phyloP scores from a whole-genome alignment of 176 grass and related monocot genomes.

The Eragrostis curvula region DNA sequence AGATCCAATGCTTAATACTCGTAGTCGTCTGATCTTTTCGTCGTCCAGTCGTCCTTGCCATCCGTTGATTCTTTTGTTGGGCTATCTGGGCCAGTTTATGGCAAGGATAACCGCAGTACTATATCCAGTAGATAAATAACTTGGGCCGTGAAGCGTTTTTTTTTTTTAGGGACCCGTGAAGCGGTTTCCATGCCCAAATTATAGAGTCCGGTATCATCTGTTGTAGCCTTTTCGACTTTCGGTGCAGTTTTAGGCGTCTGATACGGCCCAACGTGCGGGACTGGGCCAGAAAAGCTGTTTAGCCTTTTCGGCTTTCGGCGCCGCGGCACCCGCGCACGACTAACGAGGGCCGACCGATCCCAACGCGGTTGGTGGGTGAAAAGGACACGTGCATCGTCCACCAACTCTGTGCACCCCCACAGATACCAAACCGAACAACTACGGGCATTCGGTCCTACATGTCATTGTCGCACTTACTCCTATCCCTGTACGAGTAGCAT shows the following conservation, averaged over 20 bases:
- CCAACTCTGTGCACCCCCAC: not conserved
- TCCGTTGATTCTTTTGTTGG: too few species aligned
- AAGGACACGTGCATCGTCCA: conserved; percentile 19
- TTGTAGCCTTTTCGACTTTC: not conserved
- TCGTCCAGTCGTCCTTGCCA: too few species aligned
- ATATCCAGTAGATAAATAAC: too few species aligned
- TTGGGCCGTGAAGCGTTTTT: too few species aligned
- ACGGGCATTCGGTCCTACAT: not conserved
- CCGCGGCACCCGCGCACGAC: not conserved
- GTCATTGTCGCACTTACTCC: not conserved
- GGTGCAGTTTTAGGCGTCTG: not conserved
- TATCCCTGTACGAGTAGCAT: not conserved
- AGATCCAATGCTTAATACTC: too few species aligned
- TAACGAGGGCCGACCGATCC: not conserved
- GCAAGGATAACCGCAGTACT: too few species aligned
- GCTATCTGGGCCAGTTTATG: too few species aligned
- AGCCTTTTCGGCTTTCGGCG: not conserved
- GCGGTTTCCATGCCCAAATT: too few species aligned
- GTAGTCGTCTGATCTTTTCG: too few species aligned
- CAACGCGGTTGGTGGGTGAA: conserved; percentile 32
- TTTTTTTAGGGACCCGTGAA: too few species aligned
- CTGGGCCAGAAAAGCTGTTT: not conserved
- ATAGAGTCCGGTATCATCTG: not conserved
- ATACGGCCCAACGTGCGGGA: not conserved
- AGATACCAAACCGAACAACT: not conserved